A percentile compares a stretch with the other conserved stretches of the same genome.
Evolutionary conservation across 2,329 filamentous ascomycete genomes (phyloP).

Genomic region (Trichoderma cornu-damae): DNA sequence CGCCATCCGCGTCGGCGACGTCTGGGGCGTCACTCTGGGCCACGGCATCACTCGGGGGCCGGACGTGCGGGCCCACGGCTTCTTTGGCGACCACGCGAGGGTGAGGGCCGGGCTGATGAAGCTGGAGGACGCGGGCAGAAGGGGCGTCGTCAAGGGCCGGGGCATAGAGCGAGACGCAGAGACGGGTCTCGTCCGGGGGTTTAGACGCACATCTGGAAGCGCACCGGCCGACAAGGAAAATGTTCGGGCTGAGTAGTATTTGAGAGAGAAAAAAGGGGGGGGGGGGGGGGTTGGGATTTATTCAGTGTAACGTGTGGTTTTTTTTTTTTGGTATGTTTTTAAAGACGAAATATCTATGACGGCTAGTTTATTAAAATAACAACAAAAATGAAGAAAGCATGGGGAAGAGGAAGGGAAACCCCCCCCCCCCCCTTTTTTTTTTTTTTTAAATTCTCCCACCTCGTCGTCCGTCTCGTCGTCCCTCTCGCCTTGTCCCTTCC

Average conservation of each 20-base stretch:
- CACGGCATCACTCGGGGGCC: slow-evolving; percentile 44
- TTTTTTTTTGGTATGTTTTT: too few relatives aligned
- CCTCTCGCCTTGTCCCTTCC: too few relatives aligned
- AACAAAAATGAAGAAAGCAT: neutral
- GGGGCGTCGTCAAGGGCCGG: slow-evolving; percentile 41
- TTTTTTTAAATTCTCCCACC: too few relatives aligned
- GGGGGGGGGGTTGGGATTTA: too few relatives aligned
- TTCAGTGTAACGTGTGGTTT: neutral
- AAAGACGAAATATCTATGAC: neutral
- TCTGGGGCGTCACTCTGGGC: slow-evolving; percentile 54
- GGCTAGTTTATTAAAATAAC: neutral
- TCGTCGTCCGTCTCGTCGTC: too few relatives aligned
- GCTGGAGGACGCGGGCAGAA: neutral
- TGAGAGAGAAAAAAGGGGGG: neutral
- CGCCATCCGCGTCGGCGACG: slow-evolving; percentile 42
- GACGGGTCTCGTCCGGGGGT: slow-evolving; percentile 37
- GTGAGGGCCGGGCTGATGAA: slow-evolving; percentile 38
- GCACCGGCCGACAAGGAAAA: neutral
- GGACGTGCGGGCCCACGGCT: slow-evolving; percentile 44
- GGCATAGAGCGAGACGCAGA: slow-evolving; percentile 37
- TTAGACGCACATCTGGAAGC: slow-evolving; percentile 17
- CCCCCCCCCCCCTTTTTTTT: too few relatives aligned
- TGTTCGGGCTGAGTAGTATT: too few relatives aligned
- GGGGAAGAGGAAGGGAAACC: too few relatives aligned
- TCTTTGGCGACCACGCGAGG: slow-evolving; percentile 48